These are phyloP conservation scores for Beauveria medogensis DNA, from an alignment of 2,329 filamentous ascomycete species.

Conservation along the genomic window DNA sequence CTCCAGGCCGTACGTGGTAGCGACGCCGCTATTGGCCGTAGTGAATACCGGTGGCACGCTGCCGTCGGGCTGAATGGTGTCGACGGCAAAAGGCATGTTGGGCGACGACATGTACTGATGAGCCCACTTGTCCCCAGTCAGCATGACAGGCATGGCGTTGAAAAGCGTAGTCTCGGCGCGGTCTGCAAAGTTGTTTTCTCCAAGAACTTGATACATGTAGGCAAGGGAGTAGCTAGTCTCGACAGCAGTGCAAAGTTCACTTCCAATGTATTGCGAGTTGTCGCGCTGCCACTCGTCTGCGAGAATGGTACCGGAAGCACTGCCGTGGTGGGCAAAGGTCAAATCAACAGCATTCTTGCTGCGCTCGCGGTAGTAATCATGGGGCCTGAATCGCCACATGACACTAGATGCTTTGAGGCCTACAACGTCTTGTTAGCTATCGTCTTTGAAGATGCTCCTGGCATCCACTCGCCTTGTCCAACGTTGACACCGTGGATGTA, in stretches of 20 bases:
- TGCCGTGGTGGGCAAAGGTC: constrained; percentile 30
- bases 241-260: constrained; percentile 27
- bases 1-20: constrained; percentile 40
- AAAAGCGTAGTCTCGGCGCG: constrained; percentile 43
- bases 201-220: constrained; percentile 26
- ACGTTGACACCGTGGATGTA: constrained; percentile 36
- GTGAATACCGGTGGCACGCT: constrained; percentile 30
- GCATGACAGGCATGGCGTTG: constrained; percentile 44
- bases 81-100: constrained; percentile 41
- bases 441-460: neutral
- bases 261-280: constrained; percentile 28
- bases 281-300: constrained; percentile 33
- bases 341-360: constrained; percentile 29
- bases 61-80: constrained; percentile 28
- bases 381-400: constrained; percentile 32
- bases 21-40: constrained; percentile 33
- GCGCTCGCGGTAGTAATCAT: constrained; percentile 26
- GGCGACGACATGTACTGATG: constrained; percentile 47
- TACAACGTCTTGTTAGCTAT: neutral
- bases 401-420: constrained; percentile 32
- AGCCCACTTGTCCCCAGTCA: constrained; percentile 45
- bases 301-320: constrained; percentile 33
- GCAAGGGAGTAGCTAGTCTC: constrained; percentile 25
- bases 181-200: constrained; percentile 36
- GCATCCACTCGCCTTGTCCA: constrained; percentile 28